Evolutionary conservation across 257 asterid species (phyloP).

Genomic region (Solanum etuberosum): DNA sequence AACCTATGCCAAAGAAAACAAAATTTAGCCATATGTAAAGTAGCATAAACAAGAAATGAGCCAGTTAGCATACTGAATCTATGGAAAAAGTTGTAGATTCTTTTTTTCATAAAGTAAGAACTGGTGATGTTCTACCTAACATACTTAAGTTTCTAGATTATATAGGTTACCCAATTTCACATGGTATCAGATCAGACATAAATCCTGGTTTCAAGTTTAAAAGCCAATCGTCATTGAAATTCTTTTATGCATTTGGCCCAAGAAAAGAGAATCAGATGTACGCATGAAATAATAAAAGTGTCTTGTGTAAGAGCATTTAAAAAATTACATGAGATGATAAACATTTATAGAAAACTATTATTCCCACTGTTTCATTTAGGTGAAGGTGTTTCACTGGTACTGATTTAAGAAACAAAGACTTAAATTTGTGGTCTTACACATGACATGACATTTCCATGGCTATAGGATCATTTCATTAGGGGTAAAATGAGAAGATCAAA

Average conservation of each 20-base stretch:
- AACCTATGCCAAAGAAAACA: constrained; percentile 44
- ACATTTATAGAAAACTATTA: background rate
- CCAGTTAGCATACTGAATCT: background rate
- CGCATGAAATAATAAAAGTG: background rate
- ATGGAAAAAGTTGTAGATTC: background rate
- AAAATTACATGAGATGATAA: background rate
- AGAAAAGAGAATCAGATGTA: background rate
- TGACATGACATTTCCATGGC: background rate
- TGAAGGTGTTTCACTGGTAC: background rate
- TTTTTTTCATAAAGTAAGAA: background rate
- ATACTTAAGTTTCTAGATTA: background rate
- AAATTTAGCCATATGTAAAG: constrained; percentile 13
- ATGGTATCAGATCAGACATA: background rate
- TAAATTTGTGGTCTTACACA: background rate
- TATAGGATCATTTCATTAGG: background rate
- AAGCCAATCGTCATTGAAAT: background rate
- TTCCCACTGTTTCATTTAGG: background rate
- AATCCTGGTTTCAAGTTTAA: background rate
- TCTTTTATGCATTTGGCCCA: background rate
- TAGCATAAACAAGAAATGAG: background rate
- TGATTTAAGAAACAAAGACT: background rate
- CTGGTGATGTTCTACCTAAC: background rate
- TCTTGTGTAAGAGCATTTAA: background rate
- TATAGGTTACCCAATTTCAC: background rate
- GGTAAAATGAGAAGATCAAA: background rate